Evolutionary conservation across 2,329 filamentous ascomycete species (phyloP), one percentile per base, ranked within the genome.

Genomic region (Daldinia sp.): DNA sequence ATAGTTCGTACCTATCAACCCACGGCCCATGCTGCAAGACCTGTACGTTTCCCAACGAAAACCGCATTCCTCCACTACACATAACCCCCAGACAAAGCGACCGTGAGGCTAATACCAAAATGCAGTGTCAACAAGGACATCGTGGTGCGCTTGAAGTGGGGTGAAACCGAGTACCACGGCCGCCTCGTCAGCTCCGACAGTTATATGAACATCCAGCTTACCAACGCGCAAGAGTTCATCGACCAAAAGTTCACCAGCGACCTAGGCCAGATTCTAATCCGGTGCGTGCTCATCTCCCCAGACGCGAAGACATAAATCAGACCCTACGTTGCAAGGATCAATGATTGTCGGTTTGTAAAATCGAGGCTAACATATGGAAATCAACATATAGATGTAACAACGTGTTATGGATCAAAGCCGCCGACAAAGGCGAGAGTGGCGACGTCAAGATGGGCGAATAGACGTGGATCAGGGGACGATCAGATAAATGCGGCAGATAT

Each of bases 131-230:
- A 96, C 82, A 91, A 96, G 78, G 87, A 94, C 74, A 89, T 99
- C 75, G 84, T 94, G 67, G 91, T 99, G 68, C 92, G 94, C 73
- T 86, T 99, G 68, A 99, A 99, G 86, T 99, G 95, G 95, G 93
- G 93, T 72, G 90, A 97, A 79, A 95, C 93, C 63, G 95, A 99
- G 79, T 99, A 99, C 86, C 96, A 94, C 78, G 95, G 95, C 77
- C 87, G 87, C 69, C 87, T 99, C 66, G 91, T 97, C 75, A 94
- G 91, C 73, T 92, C 96, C 75, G 95, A 99, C 82, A 93, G 91
- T 76, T 99, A 99, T 83, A 98, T 99, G 94, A 99, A 99, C 82
- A 89, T 99, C 68, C 93, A 98, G 81, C 86, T 99, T 67, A 88
- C 89, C 69, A 90, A 90, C 73, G 94, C 94, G 52, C 92, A 97